Conservation (phyloP, 176 grass and related monocot species). For the Aechmea fasciata region DNA sequence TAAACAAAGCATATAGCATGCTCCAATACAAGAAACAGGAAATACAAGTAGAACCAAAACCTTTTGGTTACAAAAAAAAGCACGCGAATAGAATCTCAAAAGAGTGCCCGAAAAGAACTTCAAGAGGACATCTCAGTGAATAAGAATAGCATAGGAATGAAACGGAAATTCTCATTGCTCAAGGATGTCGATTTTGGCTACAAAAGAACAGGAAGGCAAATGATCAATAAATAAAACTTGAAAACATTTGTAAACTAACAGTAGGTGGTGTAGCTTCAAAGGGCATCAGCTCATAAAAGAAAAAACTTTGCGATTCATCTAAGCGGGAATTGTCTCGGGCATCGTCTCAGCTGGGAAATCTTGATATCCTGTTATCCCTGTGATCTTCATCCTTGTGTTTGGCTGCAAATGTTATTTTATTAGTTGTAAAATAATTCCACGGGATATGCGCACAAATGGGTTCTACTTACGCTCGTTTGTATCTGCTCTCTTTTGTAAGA, state of each 20-base stretch:
- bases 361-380: conserved; percentile 84
- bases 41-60: too few relatives aligned
- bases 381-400: conserved; percentile 69
- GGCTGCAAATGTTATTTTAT: conserved; percentile 41
- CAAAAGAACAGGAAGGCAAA: neutral
- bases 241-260: neutral
- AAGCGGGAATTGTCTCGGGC: conserved; percentile 35
- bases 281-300: neutral
- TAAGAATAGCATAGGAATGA: too few relatives aligned
- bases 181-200: neutral
- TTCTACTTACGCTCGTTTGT: conserved; percentile 4
- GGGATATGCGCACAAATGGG: neutral
- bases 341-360: conserved; percentile 67
- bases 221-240: neutral
- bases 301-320: conserved; percentile 28
- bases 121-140: too few relatives aligned
- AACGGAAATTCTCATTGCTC: too few relatives aligned
- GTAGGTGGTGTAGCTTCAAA: neutral
- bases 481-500: neutral
- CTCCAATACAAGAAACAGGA: too few relatives aligned
- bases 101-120: too few relatives aligned
- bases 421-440: conserved; percentile 2
- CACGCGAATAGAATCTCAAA: too few relatives aligned
- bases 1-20: too few relatives aligned
- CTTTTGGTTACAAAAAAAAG: too few relatives aligned